Percentiles rank a stretch among this genome's conserved stretches.
Conservation (phyloP, 192 early-diverging fungal species). For the Diversispora eburnea region DNA sequence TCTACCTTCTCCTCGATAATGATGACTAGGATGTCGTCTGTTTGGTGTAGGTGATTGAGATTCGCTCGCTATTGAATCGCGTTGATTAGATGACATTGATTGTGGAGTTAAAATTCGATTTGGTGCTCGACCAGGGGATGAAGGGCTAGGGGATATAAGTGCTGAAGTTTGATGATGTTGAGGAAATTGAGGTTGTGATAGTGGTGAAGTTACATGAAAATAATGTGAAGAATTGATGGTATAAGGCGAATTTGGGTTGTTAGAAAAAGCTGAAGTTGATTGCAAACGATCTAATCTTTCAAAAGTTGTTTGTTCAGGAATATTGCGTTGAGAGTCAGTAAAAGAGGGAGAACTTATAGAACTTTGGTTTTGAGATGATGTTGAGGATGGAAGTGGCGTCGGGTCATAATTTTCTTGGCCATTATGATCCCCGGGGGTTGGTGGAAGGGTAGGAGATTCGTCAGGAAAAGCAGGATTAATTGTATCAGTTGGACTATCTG, state of each 20-base stretch:
- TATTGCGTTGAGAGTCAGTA: too few relatives aligned
- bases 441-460: conserved; percentile 15
- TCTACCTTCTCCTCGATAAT: conserved; percentile 1
- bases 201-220: too few relatives aligned
- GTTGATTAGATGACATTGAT: conserved; percentile 14
- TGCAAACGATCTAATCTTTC: too few relatives aligned
- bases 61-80: neutral
- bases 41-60: neutral
- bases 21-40: neutral
- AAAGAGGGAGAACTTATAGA: too few relatives aligned
- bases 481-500: conserved; percentile 6
- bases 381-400: neutral
- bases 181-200: too few relatives aligned
- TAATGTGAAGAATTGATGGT: too few relatives aligned
- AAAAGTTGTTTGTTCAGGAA: too few relatives aligned
- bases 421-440: conserved; percentile 7
- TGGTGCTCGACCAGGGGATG: neutral
- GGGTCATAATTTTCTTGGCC: neutral
- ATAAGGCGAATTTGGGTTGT: too few relatives aligned
- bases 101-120: neutral
- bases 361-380: neutral
- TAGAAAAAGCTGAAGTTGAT: too few relatives aligned
- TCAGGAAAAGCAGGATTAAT: neutral
- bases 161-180: too few relatives aligned
- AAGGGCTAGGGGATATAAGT: neutral